Conservation (phyloP, 352 stramenopile genomes). For the Phytophthora hybrid region DNA sequence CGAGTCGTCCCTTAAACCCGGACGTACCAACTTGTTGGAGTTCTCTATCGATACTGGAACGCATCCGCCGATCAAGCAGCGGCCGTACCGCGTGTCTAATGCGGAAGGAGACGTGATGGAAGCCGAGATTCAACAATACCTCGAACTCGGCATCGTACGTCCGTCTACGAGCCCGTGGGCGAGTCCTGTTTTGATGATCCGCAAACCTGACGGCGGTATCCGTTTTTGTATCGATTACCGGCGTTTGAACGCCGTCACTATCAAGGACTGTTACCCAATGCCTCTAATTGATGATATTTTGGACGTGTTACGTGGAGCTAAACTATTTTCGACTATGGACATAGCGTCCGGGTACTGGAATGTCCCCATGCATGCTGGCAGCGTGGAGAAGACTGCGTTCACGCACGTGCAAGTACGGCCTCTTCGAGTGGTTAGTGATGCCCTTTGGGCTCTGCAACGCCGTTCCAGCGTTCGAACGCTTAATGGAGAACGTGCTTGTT, state of each 20-base stretch:
- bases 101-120: conserved; percentile 20
- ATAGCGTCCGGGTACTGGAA: not conserved
- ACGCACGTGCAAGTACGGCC: conserved; percentile 3
- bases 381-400: conserved; percentile 2
- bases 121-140: conserved; percentile 6
- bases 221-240: conserved; percentile 22
- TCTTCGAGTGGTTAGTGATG: not conserved
- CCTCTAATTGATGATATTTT: conserved; percentile 23
- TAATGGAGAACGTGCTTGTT: conserved; percentile 12
- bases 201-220: not conserved
- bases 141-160: not conserved
- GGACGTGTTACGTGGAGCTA: conserved; percentile 2
- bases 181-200: conserved; percentile 5
- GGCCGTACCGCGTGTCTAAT: conserved; percentile 10
- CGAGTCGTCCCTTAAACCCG: not conserved
- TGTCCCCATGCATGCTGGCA: not conserved
- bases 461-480: too few relatives aligned
- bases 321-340: conserved; percentile 13
- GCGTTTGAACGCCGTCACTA: conserved; percentile 4
- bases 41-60: conserved; percentile 15
- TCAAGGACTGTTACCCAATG: conserved; percentile 15
- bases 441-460: too few relatives aligned
- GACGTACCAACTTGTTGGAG: not conserved
- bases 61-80: conserved; percentile 7
- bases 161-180: conserved; percentile 1